Evolutionary conservation across 2,329 filamentous ascomycete species (phyloP).

Genomic region (Fusarium drepaniforme): DNA sequence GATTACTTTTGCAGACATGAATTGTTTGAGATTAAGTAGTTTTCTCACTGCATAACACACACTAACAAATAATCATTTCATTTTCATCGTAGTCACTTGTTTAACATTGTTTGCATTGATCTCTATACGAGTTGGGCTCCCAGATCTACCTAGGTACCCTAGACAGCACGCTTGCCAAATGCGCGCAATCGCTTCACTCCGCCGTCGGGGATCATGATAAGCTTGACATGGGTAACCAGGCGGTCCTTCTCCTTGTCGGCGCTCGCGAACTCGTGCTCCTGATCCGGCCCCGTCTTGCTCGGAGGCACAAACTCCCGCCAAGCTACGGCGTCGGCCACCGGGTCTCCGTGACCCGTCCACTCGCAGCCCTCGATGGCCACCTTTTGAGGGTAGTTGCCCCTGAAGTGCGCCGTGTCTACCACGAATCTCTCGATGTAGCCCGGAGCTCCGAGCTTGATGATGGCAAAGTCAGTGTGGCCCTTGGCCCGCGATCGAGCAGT

Average conservation of each 20-base stretch:
- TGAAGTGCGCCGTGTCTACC: conserved; percentile 85
- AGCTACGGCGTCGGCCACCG: conserved; percentile 65
- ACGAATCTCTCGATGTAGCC: conserved; percentile 75
- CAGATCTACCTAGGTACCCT: conserved; percentile 17
- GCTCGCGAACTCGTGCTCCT: conserved; percentile 75
- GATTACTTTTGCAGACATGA: conserved; percentile 25
- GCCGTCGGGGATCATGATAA: conserved; percentile 93
- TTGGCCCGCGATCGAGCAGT: conserved; percentile 79
- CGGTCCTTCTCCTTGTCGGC: conserved; percentile 67
- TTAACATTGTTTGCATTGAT: conserved; percentile 17
- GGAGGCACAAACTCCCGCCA: conserved; percentile 77
- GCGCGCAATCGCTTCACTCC: conserved; percentile 86
- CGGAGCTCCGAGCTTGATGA: conserved; percentile 77
- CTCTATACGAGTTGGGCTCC: conserved; percentile 4
- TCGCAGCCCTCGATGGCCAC: conserved; percentile 75
- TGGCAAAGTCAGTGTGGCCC: conserved; percentile 84
- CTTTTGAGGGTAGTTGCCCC: conserved; percentile 86
- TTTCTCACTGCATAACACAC: conserved; percentile 6
- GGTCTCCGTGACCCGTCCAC: conserved; percentile 66
- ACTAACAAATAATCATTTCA: background rate
- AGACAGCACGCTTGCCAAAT: conserved; percentile 50
- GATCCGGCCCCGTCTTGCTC: conserved; percentile 78
- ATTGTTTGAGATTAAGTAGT: conserved; percentile 35
- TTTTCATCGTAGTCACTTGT: background rate
- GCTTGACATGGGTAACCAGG: conserved; percentile 84